Base-by-base conservation (phyloP, 2,329 filamentous ascomycete genomes). In the Macroventuria anomochaeta region DNA sequence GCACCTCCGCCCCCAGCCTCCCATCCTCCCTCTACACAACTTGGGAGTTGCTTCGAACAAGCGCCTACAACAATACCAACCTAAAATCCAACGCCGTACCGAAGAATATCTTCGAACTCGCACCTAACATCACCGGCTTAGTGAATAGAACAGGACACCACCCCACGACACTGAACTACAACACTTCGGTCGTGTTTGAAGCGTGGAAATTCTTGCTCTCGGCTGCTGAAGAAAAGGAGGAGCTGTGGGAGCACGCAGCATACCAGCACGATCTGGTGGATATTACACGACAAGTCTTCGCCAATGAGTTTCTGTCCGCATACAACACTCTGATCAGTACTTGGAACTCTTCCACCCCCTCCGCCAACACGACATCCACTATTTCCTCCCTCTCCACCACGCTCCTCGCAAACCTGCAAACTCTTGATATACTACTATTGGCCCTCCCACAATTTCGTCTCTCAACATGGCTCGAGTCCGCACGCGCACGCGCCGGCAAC, bases 11-110 rank as follows among this genome's bases (percentile, higher is more conserved):
- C 46, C 54, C 55, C 43, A 50, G 29, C n/a, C n/a, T 64, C 29
- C 63, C 63, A 13, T 8, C 63, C 0, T 58, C 62, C 0, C 58
- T 81, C 0, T 79, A 80, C 59, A 57, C 62, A 13, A 78, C 79
- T 1, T 83, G 80, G 80, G 77, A 81, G 10, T 65, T 73, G 0
- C 66, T 82, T 55, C 74, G 78, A 10, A 69, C 68, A 1, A 76
- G 74, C 4, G 79, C 78, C 3, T 83, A 81, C 65, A 80, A 80
- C 69, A 81, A 81, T 69, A 79, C 77, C 0, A 75, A 81, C 41
- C 61, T 77, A n/a, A 71, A 67, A 7, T 64, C 69, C n/a, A 67
- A 65, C 42, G 72, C 76, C 5, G 78, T 80, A 5, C 68, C 75
- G 7, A 80, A 80, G 59, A 76, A 78, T 8, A 78, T 81, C 46